Conservation (phyloP, 768 basidiomycete genomes). For the Nidula microcarpa region DNA sequence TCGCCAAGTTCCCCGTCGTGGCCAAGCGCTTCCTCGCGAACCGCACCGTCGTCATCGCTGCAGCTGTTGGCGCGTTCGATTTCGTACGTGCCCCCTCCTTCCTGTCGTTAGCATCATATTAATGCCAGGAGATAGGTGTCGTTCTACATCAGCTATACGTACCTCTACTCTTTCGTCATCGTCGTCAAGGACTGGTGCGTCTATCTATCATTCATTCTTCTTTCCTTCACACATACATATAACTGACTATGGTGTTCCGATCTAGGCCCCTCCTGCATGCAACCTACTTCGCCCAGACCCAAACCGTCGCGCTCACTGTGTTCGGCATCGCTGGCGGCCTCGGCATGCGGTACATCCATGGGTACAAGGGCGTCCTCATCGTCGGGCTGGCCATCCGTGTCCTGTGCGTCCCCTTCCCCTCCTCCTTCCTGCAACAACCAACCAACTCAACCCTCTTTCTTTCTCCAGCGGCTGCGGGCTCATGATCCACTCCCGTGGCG, state of each 20-base stretch:
- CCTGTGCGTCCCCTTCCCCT: slow-evolving; percentile 22
- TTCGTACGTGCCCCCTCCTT: slow-evolving; percentile 35
- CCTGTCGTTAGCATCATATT: neutral
- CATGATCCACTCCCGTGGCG: slow-evolving; percentile 71
- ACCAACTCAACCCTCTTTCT: neutral
- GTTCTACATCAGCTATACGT: slow-evolving; percentile 68
- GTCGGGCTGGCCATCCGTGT: slow-evolving; percentile 58
- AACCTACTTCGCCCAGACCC: slow-evolving; percentile 64
- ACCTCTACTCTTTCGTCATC: slow-evolving; percentile 67
- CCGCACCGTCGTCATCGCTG: slow-evolving; percentile 54
- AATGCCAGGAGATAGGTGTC: slow-evolving; percentile 37
- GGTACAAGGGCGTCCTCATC: slow-evolving; percentile 57
- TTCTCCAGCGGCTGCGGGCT: slow-evolving; percentile 51
- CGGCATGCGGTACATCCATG: slow-evolving; percentile 46
- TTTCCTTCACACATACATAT: too few species aligned
- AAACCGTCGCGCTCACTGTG: slow-evolving; percentile 57
- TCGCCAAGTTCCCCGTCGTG: slow-evolving; percentile 57
- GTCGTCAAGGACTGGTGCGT: slow-evolving; percentile 44
- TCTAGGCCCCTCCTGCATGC: slow-evolving; percentile 33
- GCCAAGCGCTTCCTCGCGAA: slow-evolving; percentile 57
- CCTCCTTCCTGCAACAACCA: neutral
- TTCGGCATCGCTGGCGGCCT: slow-evolving; percentile 62
- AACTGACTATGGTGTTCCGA: too few species aligned
- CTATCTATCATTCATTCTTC: slow-evolving; percentile 4
- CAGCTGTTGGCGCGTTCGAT: slow-evolving; percentile 61